Evolutionary conservation across 768 basidiomycete genomes (phyloP).

Genomic region (Gymnopilus dilepis): DNA sequence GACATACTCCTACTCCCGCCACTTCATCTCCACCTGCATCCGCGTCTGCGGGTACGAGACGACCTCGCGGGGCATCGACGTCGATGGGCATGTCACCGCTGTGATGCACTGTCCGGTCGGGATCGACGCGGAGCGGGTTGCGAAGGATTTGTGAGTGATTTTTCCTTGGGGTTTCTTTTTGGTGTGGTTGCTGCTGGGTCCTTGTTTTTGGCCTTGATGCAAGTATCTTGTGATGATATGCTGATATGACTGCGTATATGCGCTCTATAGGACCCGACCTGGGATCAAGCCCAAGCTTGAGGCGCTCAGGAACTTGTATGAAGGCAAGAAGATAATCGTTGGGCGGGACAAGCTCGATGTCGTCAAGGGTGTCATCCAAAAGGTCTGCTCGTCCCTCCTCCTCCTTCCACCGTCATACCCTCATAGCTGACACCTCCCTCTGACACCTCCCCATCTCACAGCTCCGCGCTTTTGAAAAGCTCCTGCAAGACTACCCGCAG

Average conservation of each 20-base stretch:
- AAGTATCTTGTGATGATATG: no score
- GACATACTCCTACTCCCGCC: conserved; percentile 94
- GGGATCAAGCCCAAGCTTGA: conserved; percentile 92
- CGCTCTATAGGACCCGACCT: conserved; percentile 57
- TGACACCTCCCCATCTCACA: conserved; percentile 31
- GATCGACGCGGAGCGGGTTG: conserved; percentile 90
- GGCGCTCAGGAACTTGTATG: conserved; percentile 82
- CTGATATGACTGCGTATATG: no score
- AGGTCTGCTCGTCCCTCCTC: conserved; percentile 49
- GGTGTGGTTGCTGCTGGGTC: background rate
- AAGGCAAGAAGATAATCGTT: conserved; percentile 98
- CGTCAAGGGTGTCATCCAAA: conserved; percentile 98
- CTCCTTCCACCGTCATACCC: background rate
- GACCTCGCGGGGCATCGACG: conserved; percentile 74
- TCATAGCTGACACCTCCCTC: background rate
- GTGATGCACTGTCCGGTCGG: conserved; percentile 95
- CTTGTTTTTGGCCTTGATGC: no score
- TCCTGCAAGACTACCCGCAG: conserved; percentile 91
- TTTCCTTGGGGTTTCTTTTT: background rate
- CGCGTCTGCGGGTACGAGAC: conserved; percentile 96
- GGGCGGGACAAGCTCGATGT: conserved; percentile 97
- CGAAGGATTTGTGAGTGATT: conserved; percentile 68
- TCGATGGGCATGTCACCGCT: conserved; percentile 81
- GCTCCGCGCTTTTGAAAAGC: conserved; percentile 95
- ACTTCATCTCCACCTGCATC: conserved; percentile 94